Conservation (phyloP, 257 asterid species). For the Ligustrum vulgare region DNA sequence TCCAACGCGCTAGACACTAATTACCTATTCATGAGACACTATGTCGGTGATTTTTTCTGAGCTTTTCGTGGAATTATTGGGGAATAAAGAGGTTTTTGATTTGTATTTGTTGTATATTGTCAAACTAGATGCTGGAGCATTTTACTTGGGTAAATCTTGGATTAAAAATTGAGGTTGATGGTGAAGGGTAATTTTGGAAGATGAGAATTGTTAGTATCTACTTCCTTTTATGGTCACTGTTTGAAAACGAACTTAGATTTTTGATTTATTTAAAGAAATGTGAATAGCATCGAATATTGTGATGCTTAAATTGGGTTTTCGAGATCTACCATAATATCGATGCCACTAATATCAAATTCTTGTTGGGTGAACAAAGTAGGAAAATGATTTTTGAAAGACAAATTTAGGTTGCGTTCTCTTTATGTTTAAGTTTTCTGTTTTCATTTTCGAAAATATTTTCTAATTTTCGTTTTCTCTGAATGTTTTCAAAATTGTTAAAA, state of each 20-base stretch:
- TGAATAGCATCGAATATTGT: conserved; percentile 5
- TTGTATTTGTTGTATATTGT: conserved; percentile 2
- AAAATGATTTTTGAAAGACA: too few relatives aligned
- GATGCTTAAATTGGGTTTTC: background rate
- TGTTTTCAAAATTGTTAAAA: too few relatives aligned
- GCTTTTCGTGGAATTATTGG: conserved; percentile 6
- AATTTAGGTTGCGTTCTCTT: too few relatives aligned
- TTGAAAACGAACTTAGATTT: conserved; percentile 8
- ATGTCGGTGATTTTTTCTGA: conserved; percentile 65
- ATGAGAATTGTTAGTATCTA: conserved; percentile 5
- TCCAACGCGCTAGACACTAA: conserved; percentile 86
- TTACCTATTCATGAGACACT: conserved; percentile 93
- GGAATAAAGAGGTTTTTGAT: background rate
- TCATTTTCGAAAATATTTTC: too few relatives aligned
- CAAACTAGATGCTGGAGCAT: background rate
- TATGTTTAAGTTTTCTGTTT: too few relatives aligned
- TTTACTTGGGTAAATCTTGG: conserved; percentile 7
- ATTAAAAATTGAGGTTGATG: conserved; percentile 6
- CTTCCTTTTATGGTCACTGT: background rate
- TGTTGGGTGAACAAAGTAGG: too few relatives aligned
- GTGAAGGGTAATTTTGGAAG: conserved; percentile 8
- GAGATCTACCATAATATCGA: too few relatives aligned
- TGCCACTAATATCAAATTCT: too few relatives aligned
- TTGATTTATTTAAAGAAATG: conserved; percentile 8
- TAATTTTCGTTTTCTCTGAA: too few relatives aligned